phyloP scores from a whole-genome alignment of 768 basidiomycete genomes.

The Leccinum longicurvipes region DNA sequence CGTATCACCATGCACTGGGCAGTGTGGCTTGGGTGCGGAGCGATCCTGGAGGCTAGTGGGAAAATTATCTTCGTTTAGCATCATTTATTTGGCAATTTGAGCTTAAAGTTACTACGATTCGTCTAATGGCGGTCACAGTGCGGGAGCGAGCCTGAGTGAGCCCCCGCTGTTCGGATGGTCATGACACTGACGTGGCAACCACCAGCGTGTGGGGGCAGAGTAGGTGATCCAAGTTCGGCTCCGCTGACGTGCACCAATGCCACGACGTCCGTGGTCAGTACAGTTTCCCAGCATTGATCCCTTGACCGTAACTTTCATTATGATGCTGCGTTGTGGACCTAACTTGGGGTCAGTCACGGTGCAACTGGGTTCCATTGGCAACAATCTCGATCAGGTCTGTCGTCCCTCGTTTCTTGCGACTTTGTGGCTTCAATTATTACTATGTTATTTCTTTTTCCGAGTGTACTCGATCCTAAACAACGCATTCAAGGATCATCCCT shows the following conservation, averaged over 20 bases:
- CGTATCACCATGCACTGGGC: too few species aligned
- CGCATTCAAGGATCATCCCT: background rate
- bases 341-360: background rate
- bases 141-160: too few species aligned
- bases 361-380: background rate
- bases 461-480: background rate
- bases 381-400: background rate
- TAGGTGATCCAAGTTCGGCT: background rate
- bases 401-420: background rate
- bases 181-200: too few species aligned
- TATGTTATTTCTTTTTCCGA: background rate
- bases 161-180: too few species aligned
- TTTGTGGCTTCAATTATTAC: background rate
- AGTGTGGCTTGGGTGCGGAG: too few species aligned
- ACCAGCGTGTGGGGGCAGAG: background rate
- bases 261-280: background rate
- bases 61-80: too few species aligned
- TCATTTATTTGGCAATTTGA: too few species aligned
- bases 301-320: background rate
- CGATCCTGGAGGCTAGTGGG: too few species aligned
- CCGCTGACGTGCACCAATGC: background rate
- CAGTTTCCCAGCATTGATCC: background rate
- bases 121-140: too few species aligned
- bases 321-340: background rate
- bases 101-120: too few species aligned